Conservation (phyloP, 2,329 filamentous ascomycete species). For the Colletotrichum trifolii region DNA sequence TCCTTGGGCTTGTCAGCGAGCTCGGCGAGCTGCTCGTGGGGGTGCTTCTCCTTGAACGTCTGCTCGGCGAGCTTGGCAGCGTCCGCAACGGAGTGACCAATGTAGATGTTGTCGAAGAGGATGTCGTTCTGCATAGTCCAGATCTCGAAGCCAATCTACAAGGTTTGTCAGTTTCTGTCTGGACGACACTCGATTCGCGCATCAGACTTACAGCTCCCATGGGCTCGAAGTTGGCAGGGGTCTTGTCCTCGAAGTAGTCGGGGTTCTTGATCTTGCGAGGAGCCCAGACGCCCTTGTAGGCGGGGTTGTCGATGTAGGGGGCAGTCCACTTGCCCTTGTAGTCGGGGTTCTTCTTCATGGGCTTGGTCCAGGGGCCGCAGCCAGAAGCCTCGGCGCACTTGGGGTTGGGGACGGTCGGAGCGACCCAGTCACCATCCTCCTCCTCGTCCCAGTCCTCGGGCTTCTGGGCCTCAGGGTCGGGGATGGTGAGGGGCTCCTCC, state of each 20-base stretch:
- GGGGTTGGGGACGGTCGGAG: constrained; percentile 91
- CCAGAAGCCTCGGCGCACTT: constrained; percentile 95
- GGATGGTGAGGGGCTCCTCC: constrained; percentile 82
- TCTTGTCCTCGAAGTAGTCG: constrained; percentile 96
- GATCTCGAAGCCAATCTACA: constrained; percentile 96
- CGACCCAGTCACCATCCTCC: constrained; percentile 97
- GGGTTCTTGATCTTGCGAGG: constrained; percentile 98
- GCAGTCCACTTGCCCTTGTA: constrained; percentile 99
- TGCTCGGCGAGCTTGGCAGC: constrained; percentile 89
- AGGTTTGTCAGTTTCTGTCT: constrained; percentile 5
- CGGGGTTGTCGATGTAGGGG: constrained; percentile 94
- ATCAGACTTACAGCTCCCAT: constrained; percentile 86
- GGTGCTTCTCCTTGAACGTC: constrained; percentile 90
- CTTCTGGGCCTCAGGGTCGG: constrained; percentile 96
- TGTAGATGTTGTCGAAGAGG: constrained; percentile 99
- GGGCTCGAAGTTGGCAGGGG: constrained; percentile 94
- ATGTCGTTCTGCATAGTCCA: constrained; percentile 99
- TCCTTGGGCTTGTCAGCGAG: constrained; percentile 83
- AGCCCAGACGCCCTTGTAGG: constrained; percentile 95
- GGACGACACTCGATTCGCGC: constrained; percentile 7
- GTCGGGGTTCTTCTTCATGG: constrained; percentile 91
- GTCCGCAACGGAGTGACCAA: constrained; percentile 95
- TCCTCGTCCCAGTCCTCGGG: constrained; percentile 99
- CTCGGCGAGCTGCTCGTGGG: constrained; percentile 83
- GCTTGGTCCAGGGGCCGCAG: constrained; percentile 92